A percentile compares a stretch with the other conserved stretches of the same genome.
phyloP scores from a whole-genome alignment of 1,284 basidiomycete genomes.

The Mycosarcoma mackinlayi region DNA sequence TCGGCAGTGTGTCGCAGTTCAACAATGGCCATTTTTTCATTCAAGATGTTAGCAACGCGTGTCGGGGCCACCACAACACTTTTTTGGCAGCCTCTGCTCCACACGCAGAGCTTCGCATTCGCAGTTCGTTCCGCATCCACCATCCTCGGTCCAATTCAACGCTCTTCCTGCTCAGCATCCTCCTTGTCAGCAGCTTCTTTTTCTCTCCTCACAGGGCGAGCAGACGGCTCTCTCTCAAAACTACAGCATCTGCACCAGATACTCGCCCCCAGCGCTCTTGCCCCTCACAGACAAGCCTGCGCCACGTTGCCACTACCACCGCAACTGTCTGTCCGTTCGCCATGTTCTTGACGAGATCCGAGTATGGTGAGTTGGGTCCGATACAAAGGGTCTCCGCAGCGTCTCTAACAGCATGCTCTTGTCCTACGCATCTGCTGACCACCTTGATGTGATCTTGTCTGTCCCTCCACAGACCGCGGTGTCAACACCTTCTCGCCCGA shows the following conservation, averaged over 20 bases:
- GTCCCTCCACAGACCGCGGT: conserved; percentile 81
- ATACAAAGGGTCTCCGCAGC: background rate
- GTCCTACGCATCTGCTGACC: background rate
- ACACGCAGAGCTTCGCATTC: conserved; percentile 28
- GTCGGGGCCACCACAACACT: conserved; percentile 45
- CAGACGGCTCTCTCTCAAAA: too few species aligned
- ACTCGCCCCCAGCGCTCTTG: too few species aligned
- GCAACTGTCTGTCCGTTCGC: background rate
- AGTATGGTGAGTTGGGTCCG: conserved; percentile 76
- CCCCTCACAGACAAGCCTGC: background rate
- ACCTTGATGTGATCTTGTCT: background rate
- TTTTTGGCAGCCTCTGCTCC: conserved; percentile 14
- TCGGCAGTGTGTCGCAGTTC: conserved; percentile 5
- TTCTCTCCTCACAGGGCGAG: background rate
- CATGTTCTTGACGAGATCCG: conserved; percentile 91
- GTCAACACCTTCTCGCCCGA: conserved; percentile 99
- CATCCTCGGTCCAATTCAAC: background rate
- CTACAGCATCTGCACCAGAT: too few species aligned
- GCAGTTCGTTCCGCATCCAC: conserved; percentile 15
- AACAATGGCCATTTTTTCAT: background rate
- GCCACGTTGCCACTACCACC: background rate
- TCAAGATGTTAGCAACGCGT: conserved; percentile 37
- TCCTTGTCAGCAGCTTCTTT: background rate
- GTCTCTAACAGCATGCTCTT: background rate
- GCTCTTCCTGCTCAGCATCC: background rate